Conservation (phyloP, 2,329 filamentous ascomycete genomes). For the Albophoma yamanashiensis region DNA sequence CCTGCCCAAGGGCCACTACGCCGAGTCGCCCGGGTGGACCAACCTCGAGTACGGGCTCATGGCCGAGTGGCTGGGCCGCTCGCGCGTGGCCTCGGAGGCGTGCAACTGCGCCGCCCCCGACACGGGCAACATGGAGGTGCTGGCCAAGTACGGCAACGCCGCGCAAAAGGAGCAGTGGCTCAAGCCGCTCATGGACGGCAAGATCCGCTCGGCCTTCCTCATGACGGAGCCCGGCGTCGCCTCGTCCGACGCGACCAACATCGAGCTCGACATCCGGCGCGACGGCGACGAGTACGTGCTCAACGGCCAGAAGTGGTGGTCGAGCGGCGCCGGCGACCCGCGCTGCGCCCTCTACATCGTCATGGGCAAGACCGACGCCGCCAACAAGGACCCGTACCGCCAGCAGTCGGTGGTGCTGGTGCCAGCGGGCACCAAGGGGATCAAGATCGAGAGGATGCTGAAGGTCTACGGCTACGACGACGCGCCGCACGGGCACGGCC, state of each 20-base stretch:
- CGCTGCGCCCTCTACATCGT: slow-evolving; percentile 91
- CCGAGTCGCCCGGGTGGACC: slow-evolving; percentile 84
- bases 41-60: slow-evolving; percentile 97
- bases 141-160: slow-evolving; percentile 83
- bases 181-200: slow-evolving; percentile 66
- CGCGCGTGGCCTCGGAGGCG: slow-evolving; percentile 70
- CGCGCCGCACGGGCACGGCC: slow-evolving; percentile 94
- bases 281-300: slow-evolving; percentile 86
- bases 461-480: slow-evolving; percentile 94
- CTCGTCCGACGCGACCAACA: slow-evolving; percentile 87
- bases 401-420: slow-evolving; percentile 94
- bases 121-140: slow-evolving; percentile 91
- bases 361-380: slow-evolving; percentile 83
- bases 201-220: slow-evolving; percentile 81
- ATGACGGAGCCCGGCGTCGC: slow-evolving; percentile 91
- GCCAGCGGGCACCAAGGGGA: slow-evolving; percentile 66
- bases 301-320: slow-evolving; percentile 99
- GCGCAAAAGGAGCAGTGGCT: slow-evolving; percentile 80
- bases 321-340: slow-evolving; percentile 85
- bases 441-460: slow-evolving; percentile 91
- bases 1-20: slow-evolving; percentile 88
- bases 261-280: slow-evolving; percentile 68
- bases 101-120: slow-evolving; percentile 87
- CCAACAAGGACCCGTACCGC: slow-evolving; percentile 66
- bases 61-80: slow-evolving; percentile 92